Conservation (phyloP, 2,329 filamentous ascomycete species). For the Fusarium sp. region DNA sequence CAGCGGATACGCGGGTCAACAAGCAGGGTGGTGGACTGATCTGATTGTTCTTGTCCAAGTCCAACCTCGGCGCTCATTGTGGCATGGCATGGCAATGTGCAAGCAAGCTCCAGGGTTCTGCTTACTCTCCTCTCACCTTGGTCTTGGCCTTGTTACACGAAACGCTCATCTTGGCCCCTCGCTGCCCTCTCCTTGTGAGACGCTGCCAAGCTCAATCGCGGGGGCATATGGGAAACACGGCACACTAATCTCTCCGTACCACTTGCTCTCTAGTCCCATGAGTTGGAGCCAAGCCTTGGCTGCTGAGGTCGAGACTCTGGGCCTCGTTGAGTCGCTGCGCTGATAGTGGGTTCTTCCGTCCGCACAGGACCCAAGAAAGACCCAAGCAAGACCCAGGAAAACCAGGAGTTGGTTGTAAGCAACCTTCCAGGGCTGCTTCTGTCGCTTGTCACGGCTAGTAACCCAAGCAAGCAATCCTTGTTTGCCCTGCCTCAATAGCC, state of each 20-base stretch:
- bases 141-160: conserved; percentile 19
- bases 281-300: conserved; percentile 46
- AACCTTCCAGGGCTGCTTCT: conserved; percentile 7
- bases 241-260: conserved; percentile 34
- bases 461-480: not conserved
- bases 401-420: conserved; percentile 2
- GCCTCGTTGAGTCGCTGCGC: conserved; percentile 22
- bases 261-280: conserved; percentile 29
- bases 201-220: conserved; percentile 39
- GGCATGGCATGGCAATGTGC: not conserved
- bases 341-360: conserved; percentile 33
- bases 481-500: conserved; percentile 13
- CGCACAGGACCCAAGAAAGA: conserved; percentile 3
- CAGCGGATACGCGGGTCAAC: not conserved
- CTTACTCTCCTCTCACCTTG: conserved; percentile 1
- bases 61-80: not conserved
- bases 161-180: conserved; percentile 17
- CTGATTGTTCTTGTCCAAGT: not conserved
- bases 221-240: conserved; percentile 41
- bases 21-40: not conserved
- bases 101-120: not conserved
- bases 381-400: not conserved
- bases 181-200: conserved; percentile 20
- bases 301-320: conserved; percentile 43
- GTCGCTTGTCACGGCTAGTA: not conserved